phyloP scores from a whole-genome alignment of 768 basidiomycete species.

The Calocera viscosa region DNA sequence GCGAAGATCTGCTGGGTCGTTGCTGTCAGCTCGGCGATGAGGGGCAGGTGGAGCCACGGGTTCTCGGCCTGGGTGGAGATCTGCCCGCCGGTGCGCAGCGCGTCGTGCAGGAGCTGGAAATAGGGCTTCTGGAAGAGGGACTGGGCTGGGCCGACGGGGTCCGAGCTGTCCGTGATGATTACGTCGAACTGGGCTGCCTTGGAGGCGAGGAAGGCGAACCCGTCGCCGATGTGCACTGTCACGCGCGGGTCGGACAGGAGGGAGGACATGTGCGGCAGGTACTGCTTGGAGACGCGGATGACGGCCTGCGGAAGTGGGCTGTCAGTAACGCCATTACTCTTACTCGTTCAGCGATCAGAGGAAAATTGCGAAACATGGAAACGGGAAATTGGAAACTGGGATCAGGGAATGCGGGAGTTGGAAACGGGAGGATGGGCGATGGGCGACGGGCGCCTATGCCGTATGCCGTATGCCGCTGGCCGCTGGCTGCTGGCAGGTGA shows the following conservation, averaged over 20 bases:
- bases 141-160: slow-evolving; percentile 91
- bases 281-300: slow-evolving; percentile 83
- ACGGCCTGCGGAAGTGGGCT: slow-evolving; percentile 51
- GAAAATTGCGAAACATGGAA: too few relatives aligned
- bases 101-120: slow-evolving; percentile 86
- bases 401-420: too few relatives aligned
- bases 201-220: slow-evolving; percentile 90
- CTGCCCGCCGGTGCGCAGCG: slow-evolving; percentile 76
- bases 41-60: slow-evolving; percentile 81
- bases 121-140: slow-evolving; percentile 94
- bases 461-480: too few relatives aligned
- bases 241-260: slow-evolving; percentile 72
- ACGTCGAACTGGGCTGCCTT: slow-evolving; percentile 84
- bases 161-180: slow-evolving; percentile 97
- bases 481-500: too few relatives aligned
- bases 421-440: too few relatives aligned
- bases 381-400: too few relatives aligned
- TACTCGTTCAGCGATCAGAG: too few relatives aligned
- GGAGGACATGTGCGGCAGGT: slow-evolving; percentile 85
- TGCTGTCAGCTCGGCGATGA: slow-evolving; percentile 63
- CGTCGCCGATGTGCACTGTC: slow-evolving; percentile 78
- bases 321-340: background rate
- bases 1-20: slow-evolving; percentile 67
- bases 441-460: too few relatives aligned
- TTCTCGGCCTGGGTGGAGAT: slow-evolving; percentile 95